Conservation (phyloP, 768 basidiomycete genomes). For the Leccinum incarnatum region DNA sequence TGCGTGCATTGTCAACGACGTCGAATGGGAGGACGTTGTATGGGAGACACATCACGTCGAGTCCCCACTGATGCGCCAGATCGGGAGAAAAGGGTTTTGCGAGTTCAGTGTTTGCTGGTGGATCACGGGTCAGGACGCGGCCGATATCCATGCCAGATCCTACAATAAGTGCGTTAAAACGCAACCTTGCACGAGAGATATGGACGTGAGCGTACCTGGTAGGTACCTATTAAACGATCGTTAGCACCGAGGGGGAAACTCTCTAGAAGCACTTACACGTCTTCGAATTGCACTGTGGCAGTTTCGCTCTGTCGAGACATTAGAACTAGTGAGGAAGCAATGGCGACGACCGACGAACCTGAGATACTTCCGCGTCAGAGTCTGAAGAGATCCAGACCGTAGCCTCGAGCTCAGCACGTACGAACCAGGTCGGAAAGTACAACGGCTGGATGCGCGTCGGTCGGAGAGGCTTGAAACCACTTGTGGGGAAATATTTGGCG, state of each 20-base stretch:
- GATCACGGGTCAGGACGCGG: constrained; percentile 37
- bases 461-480: constrained; percentile 38
- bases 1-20: constrained; percentile 37
- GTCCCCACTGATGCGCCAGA: constrained; percentile 45
- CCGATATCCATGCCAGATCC: constrained; percentile 37
- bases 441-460: constrained; percentile 50
- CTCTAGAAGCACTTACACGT: constrained; percentile 44
- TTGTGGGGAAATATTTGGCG: constrained; percentile 37
- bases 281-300: constrained; percentile 35
- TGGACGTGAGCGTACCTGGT: constrained; percentile 22
- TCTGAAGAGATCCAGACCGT: constrained; percentile 28
- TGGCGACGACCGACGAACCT: constrained; percentile 19
- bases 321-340: constrained; percentile 1
- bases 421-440: constrained; percentile 64
- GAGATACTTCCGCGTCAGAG: constrained; percentile 22
- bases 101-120: constrained; percentile 21
- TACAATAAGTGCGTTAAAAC: constrained; percentile 3
- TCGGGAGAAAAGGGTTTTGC: constrained; percentile 49
- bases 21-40: constrained; percentile 55
- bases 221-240: constrained; percentile 23
- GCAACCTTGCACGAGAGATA: not conserved
- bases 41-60: constrained; percentile 54
- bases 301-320: constrained; percentile 28
- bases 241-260: constrained; percentile 11
- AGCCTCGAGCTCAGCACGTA: constrained; percentile 52